These are phyloP conservation scores for Athelia psychrophila DNA, from an alignment of 1,284 basidiomycete genomes.

Conservation along the genomic window DNA sequence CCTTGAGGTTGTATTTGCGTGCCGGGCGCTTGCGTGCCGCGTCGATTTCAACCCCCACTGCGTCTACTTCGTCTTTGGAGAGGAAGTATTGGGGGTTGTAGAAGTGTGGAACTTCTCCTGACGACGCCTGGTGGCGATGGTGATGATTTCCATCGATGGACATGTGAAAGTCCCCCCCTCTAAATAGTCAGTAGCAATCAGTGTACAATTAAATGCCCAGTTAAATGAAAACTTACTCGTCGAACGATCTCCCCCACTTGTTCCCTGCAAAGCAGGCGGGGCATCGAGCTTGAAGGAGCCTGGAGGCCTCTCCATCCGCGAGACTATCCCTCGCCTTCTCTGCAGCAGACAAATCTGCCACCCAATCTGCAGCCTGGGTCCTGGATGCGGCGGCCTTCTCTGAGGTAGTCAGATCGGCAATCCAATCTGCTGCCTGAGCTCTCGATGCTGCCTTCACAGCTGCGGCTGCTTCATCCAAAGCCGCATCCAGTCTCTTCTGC, in stretches of 20 bases:
- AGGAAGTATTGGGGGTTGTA: neutral
- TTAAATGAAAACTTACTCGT: neutral
- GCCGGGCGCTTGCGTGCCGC: neutral
- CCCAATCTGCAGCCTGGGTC: neutral
- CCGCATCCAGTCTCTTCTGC: neutral
- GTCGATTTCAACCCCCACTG: slow-evolving; percentile 3
- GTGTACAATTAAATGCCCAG: neutral
- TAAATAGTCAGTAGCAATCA: neutral
- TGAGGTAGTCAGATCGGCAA: too few relatives aligned
- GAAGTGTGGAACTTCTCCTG: neutral
- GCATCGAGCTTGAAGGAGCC: neutral
- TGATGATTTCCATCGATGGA: slow-evolving; percentile 1
- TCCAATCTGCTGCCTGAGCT: too few relatives aligned
- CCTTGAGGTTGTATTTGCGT: neutral
- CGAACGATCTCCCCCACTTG: neutral
- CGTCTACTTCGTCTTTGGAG: slow-evolving; percentile 3
- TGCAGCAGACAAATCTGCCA: neutral
- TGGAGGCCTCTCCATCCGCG: neutral
- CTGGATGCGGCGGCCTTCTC: neutral
- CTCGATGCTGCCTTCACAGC: neutral
- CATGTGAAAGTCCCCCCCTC: neutral
- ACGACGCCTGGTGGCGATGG: neutral
- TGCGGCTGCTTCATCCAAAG: neutral
- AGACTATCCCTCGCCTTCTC: too few relatives aligned
- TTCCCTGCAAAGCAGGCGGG: neutral